Percentiles rank a stretch among this genome's conserved stretches.
These are phyloP conservation scores for Tolypocladium endophyticum DNA, from an alignment of 2,329 filamentous ascomycete genomes.

Conservation along the genomic window DNA sequence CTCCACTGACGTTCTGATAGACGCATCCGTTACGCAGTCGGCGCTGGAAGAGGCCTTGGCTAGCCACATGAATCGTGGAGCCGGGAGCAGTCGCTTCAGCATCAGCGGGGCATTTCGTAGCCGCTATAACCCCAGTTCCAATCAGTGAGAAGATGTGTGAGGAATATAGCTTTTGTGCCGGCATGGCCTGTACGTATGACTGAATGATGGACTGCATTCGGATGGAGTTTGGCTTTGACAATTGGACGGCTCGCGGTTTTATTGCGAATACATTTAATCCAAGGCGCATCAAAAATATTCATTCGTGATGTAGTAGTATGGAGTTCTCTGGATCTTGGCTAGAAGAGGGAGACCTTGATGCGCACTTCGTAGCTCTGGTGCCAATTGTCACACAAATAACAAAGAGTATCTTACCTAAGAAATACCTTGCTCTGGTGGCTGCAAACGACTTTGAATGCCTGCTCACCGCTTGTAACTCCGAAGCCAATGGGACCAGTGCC, in stretches of 20 bases:
- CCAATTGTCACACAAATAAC: too few relatives aligned
- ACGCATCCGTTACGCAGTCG: constrained; percentile 71
- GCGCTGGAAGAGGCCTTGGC: constrained; percentile 69
- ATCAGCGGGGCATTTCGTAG: constrained; percentile 58
- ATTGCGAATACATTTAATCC: neutral
- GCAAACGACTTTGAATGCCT: neutral
- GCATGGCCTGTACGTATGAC: too few relatives aligned
- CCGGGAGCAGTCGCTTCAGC: constrained; percentile 42
- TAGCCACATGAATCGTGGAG: constrained; percentile 33
- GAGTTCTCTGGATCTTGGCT: neutral
- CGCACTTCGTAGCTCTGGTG: too few relatives aligned
- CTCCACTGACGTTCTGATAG: constrained; percentile 24
- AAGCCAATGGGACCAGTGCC: neutral
- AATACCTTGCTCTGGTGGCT: neutral
- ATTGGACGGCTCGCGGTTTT: neutral
- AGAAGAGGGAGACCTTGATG: neutral
- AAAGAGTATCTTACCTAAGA: too few relatives aligned
- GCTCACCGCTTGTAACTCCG: neutral
- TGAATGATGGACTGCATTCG: neutral
- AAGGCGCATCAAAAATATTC: neutral
- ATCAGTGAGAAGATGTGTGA: constrained; percentile 10
- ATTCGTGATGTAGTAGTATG: neutral
- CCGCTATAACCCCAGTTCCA: constrained; percentile 37
- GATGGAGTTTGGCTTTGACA: neutral
- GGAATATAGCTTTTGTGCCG: neutral